A percentile compares a stretch with the other conserved stretches of the same genome.
Evolutionary conservation across 148 eudicot genomes (phyloP).

Genomic region (Persicaria tinctoria): DNA sequence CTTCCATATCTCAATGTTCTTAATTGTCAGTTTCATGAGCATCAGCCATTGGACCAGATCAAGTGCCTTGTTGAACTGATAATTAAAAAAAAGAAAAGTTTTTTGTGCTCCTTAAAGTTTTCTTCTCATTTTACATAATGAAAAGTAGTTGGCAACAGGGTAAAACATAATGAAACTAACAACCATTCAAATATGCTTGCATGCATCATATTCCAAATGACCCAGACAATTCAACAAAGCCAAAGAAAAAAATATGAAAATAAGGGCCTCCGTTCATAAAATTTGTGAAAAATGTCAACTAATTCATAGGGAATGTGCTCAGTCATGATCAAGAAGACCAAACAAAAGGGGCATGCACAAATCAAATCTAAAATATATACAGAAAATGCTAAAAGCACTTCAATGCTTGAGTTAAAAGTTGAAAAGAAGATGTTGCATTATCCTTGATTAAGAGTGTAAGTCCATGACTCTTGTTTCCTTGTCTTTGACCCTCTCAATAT

Average conservation of each 20-base stretch:
- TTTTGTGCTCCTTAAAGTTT: neutral
- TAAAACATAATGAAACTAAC: neutral
- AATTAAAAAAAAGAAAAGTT: neutral
- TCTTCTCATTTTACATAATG: neutral
- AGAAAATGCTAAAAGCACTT: too few relatives aligned
- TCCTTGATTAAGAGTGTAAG: neutral
- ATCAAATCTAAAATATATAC: too few relatives aligned
- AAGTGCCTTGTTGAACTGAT: neutral
- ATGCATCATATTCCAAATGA: neutral
- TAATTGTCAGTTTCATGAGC: conserved; percentile 21
- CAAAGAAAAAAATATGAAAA: neutral
- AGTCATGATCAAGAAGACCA: neutral
- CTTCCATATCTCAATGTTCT: conserved; percentile 22
- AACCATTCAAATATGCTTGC: neutral
- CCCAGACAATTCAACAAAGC: neutral
- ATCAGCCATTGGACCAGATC: conserved; percentile 12
- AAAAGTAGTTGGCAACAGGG: neutral
- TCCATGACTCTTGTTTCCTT: neutral
- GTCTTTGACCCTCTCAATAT: neutral
- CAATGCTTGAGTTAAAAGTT: neutral
- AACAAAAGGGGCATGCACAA: neutral
- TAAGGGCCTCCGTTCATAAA: too few relatives aligned
- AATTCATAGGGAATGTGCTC: too few relatives aligned
- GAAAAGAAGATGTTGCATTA: neutral
- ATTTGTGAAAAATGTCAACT: too few relatives aligned